Percentiles rank a stretch among this genome's conserved stretches.
Conservation (phyloP, 768 basidiomycete species). For the Lactarius tabidus region DNA sequence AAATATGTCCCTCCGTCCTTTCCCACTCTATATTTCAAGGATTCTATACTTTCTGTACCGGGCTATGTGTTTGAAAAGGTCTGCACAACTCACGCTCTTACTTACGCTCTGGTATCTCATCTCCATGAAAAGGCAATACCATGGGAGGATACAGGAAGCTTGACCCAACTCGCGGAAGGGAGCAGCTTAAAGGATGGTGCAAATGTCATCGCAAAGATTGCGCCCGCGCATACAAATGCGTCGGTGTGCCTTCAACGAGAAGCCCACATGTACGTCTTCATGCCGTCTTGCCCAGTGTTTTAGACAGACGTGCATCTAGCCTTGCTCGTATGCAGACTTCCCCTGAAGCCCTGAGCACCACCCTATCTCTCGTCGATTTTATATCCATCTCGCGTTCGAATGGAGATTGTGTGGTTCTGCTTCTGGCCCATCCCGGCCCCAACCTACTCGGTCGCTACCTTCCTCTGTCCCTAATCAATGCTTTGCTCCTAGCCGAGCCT, state of each 20-base stretch:
- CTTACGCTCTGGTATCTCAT: neutral
- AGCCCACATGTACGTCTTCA: constrained; percentile 53
- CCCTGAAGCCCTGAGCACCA: constrained; percentile 49
- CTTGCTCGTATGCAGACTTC: constrained; percentile 47
- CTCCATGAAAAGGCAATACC: constrained; percentile 42
- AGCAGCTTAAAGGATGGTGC: constrained; percentile 67
- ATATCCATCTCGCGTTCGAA: constrained; percentile 60
- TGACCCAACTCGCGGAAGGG: constrained; percentile 65
- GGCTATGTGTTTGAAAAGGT: constrained; percentile 73
- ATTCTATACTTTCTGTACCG: constrained; percentile 55
- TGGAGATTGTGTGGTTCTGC: constrained; percentile 67
- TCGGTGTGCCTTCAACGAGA: constrained; percentile 71
- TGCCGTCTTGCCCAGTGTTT: neutral
- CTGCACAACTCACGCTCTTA: constrained; percentile 19
- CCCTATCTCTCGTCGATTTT: constrained; percentile 58
- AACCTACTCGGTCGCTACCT: constrained; percentile 71
- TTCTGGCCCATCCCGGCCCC: constrained; percentile 64
- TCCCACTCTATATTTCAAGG: constrained; percentile 54
- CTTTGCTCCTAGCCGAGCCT: constrained; percentile 56
- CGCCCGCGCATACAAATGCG: constrained; percentile 65
- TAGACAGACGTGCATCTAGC: constrained; percentile 32
- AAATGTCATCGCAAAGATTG: constrained; percentile 67
- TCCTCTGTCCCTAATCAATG: constrained; percentile 61
- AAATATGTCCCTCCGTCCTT: constrained; percentile 56
- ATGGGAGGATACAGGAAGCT: constrained; percentile 73